A percentile compares a stretch with the other conserved stretches of the same genome.
Conservation (phyloP, 441 rosid genomes). For the Pelargonium citronellum region DNA sequence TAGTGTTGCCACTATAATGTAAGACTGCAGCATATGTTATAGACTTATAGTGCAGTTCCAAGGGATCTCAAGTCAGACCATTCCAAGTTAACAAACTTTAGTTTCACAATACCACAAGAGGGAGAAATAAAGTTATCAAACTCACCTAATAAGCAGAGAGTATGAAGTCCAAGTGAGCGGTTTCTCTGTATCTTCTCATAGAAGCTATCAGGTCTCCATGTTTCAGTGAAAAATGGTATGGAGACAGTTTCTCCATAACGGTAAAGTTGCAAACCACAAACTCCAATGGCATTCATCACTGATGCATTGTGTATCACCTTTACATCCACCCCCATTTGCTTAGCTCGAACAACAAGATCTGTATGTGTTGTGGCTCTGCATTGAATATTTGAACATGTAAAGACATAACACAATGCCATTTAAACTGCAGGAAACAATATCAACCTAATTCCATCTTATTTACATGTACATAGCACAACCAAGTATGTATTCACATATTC, state of each 20-base stretch:
- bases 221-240: constrained; percentile 74
- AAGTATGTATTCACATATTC: background rate
- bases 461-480: background rate
- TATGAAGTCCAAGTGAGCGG: constrained; percentile 65
- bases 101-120: background rate
- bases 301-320: constrained; percentile 89
- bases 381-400: constrained; percentile 17
- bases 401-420: background rate
- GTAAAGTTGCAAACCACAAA: constrained; percentile 85
- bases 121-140: background rate
- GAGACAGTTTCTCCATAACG: constrained; percentile 92
- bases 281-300: constrained; percentile 85
- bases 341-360: constrained; percentile 88
- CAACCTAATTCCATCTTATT: background rate
- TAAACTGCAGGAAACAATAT: background rate
- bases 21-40: no score
- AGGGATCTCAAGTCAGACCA: no score
- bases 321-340: constrained; percentile 55
- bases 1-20: no score
- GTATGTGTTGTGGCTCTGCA: constrained; percentile 85
- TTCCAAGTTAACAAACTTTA: background rate
- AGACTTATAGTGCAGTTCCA: no score
- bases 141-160: constrained; percentile 80
- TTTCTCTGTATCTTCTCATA: constrained; percentile 71
- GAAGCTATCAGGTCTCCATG: constrained; percentile 92